These are phyloP conservation scores for Phytophthora citricola DNA, from an alignment of 352 stramenopile genomes.

Conservation along the genomic window DNA sequence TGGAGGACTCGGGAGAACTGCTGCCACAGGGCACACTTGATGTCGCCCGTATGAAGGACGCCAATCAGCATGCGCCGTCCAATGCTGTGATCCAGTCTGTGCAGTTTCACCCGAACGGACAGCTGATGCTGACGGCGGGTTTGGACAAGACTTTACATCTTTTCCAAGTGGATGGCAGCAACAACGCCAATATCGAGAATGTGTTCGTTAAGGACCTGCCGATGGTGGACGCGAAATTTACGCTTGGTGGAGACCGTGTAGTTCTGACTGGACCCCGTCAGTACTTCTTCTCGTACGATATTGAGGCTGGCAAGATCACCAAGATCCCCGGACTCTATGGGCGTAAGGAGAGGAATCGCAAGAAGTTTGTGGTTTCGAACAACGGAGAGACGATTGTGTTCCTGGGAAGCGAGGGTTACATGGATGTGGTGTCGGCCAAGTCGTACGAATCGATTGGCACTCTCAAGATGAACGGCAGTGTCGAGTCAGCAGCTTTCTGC, in stretches of 20 bases:
- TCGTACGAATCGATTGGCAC: constrained; percentile 94
- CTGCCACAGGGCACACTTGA: constrained; percentile 70
- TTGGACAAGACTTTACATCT: constrained; percentile 94
- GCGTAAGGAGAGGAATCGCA: constrained; percentile 92
- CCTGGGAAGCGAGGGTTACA: constrained; percentile 95
- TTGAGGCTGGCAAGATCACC: constrained; percentile 91
- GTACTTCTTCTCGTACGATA: constrained; percentile 98
- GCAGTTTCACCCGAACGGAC: constrained; percentile 90
- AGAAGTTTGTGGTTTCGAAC: constrained; percentile 91
- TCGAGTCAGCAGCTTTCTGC: constrained; percentile 91
- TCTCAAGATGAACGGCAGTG: constrained; percentile 97
- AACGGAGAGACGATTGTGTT: constrained; percentile 93
- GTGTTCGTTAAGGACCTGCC: constrained; percentile 92
- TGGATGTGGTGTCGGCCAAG: constrained; percentile 92
- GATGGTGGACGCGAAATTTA: constrained; percentile 89
- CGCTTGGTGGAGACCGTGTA: constrained; percentile 76
- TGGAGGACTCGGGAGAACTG: constrained; percentile 58
- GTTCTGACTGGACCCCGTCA: constrained; percentile 93
- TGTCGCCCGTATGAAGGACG: constrained; percentile 88
- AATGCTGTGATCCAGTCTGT: constrained; percentile 88
- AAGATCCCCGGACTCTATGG: constrained; percentile 92
- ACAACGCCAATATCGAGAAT: constrained; percentile 90
- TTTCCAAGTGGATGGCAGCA: constrained; percentile 92
- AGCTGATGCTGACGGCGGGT: constrained; percentile 89
- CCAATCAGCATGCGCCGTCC: constrained; percentile 90